phyloP scores from a whole-genome alignment of 306 rosid species.

The Malus asiatica region DNA sequence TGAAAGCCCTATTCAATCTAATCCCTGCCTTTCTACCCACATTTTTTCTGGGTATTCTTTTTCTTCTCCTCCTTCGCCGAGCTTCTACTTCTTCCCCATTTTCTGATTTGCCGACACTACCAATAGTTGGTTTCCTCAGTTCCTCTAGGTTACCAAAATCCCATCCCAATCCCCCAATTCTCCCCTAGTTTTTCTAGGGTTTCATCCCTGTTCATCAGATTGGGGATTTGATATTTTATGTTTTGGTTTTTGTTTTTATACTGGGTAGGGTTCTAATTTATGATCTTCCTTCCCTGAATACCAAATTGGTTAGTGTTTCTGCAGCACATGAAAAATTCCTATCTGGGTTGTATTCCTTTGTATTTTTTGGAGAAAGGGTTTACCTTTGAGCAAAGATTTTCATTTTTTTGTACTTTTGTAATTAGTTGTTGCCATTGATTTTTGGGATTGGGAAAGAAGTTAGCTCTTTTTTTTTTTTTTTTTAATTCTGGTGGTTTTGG shows the following conservation, averaged over 20 bases:
- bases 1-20: slow-evolving; percentile 18
- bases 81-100: slow-evolving; percentile 19
- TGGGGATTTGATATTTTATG: slow-evolving; percentile 10
- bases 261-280: slow-evolving; percentile 20
- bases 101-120: slow-evolving; percentile 44
- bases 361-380: background rate
- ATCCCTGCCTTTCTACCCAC: slow-evolving; percentile 24
- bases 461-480: background rate
- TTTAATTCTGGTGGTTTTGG: slow-evolving; percentile 19
- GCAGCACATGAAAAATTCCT: background rate
- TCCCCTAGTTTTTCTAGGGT: slow-evolving; percentile 32
- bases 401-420: background rate
- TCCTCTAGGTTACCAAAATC: slow-evolving; percentile 44
- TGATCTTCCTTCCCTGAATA: slow-evolving; percentile 9
- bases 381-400: background rate
- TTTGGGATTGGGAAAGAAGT: slow-evolving; percentile 9
- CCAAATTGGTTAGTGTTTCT: slow-evolving; percentile 12
- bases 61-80: slow-evolving; percentile 13
- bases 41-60: slow-evolving; percentile 16
- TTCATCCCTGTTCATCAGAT: slow-evolving; percentile 17
- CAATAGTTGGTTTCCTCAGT: slow-evolving; percentile 35
- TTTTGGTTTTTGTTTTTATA: background rate
- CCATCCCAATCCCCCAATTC: slow-evolving; percentile 8
- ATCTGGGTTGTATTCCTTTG: slow-evolving; percentile 21
- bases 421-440: background rate